Base-by-base conservation (phyloP, 1,139 yeast species). In the Protomyces macrosporus region DNA sequence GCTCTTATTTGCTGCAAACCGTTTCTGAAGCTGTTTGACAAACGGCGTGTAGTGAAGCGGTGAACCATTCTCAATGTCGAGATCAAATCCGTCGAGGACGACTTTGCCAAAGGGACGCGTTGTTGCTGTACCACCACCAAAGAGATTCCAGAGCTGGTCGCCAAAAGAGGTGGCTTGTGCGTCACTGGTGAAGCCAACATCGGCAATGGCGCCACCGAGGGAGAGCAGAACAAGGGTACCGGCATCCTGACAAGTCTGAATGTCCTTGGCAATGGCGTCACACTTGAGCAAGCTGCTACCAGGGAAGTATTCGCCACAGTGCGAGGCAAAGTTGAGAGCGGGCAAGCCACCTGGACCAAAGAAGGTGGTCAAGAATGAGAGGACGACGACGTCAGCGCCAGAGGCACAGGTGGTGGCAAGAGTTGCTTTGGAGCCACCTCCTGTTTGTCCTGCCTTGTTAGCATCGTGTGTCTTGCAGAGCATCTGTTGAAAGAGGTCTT, bases 131-230 rank as follows among this genome's bases (percentile, higher is more conserved):
- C 96, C 96, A 68, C 84, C 95, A 69, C 95, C 97, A 74, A 91
- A 90, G 69, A 82, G 81, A 74, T 90, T 77, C 97, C 97, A 91
- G 66, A 91, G 76, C 39, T 87, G 82, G 40, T 77, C 77, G 14
- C 98, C 97, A 73, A 88, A 88, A 0, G 74, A 75, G 67, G 80
- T 81, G 51, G 89, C 98, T 65, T 82, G 81, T 2, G 78, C 67
- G 68, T 87, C 91, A 66, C 77, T 72, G 7, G 81, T 65, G 72
- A 91, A 88, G 0, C 96, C 93, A 71, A 90, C 90, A 37, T 80
- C 70, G 42, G 97, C 97, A 58, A 83, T 72, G 14, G 95, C 89
- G 72, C 98, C 98, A 67, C 98, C 98, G 69, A 91, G 75, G 0
- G 97, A 90, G 32, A 91, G 79, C 53, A 91, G 74, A 10, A 91